These are phyloP conservation scores for Dendrocalamus latiflorus DNA, from an alignment of 202 grass and related monocot genomes.

Conservation along the genomic window DNA sequence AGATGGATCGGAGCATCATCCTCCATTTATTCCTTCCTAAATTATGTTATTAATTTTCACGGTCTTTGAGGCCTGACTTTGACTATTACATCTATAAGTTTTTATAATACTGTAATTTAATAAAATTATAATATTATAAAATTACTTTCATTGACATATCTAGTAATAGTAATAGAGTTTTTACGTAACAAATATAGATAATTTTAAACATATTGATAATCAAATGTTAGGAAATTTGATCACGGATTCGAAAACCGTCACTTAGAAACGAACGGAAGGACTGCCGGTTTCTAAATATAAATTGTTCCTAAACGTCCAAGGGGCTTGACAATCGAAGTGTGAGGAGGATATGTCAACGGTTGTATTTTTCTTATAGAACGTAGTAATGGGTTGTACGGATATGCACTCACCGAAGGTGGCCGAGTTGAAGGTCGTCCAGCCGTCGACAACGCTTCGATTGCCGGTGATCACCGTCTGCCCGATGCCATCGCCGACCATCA, in stretches of 20 bases:
- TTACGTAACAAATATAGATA: background rate
- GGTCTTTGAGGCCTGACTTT: too few species aligned
- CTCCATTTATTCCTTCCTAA: too few species aligned
- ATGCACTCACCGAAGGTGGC: slow-evolving; percentile 64
- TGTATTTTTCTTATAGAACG: too few species aligned
- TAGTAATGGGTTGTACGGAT: too few species aligned
- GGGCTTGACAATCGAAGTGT: background rate
- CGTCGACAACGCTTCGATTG: slow-evolving; percentile 61
- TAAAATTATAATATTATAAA: too few species aligned
- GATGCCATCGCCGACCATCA: slow-evolving; percentile 86
- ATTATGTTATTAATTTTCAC: too few species aligned
- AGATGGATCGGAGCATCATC: too few species aligned
- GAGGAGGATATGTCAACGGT: background rate
- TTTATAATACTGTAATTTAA: too few species aligned
- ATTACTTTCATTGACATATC: too few species aligned
- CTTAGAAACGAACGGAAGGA: background rate
- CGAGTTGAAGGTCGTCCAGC: slow-evolving; percentile 81
- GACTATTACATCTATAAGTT: too few species aligned
- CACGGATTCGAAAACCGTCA: background rate
- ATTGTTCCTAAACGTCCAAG: background rate
- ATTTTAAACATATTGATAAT: background rate
- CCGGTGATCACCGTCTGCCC: slow-evolving; percentile 70
- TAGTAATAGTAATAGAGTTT: too few species aligned
- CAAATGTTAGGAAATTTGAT: background rate
- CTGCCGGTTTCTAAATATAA: too few species aligned